Evolutionary conservation across 1,284 basidiomycete species (phyloP), one percentile per base, ranked within the genome.

Genomic region (Neonothopanus nambi): DNA sequence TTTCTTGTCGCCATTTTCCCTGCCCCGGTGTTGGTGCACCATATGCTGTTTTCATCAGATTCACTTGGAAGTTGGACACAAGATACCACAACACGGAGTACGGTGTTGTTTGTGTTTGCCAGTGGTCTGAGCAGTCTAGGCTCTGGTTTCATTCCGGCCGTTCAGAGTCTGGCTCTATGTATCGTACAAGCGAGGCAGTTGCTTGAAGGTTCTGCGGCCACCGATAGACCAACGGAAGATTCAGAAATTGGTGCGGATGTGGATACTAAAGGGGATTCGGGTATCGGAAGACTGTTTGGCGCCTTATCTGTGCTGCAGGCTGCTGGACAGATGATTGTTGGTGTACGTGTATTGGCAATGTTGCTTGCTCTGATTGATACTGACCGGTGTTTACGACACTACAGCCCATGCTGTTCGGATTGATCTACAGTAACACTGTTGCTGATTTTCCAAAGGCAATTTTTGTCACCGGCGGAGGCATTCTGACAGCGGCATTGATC

Each of bases 321-420:
- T 0, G 66, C 80, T 3, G 83, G 84, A 15, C 80, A 83, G 65
- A 82, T 80, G 71, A 87, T 91, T 55, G 63, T 89, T 41, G 85
- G 83, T 48, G 86, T 88, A 62, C 61, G 84, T 74, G 36, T n/a
- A n/a, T 46, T 52, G 47, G 45, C 42, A 35, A 55, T 46, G n/a
- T n/a, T n/a, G n/a, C 47, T 13, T 33, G 30, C 30, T 13, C 13
- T 33, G 13, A 33, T 11, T 41, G 48, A 38, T 49, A 50, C 30
- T 33, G 13, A 33, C 8, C 8, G 30, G 30, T 8, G 13, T 33
- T 3, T 33, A n/a, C n/a, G n/a, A n/a, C n/a, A n/a, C n/a, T n/a
- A n/a, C n/a, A 89, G 84, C 88, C 89, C 0, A 67, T 89, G 63
- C 51, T 89, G 9, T 91, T 91, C 61, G 87, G 84, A 7, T 46